Evolutionary conservation across 345 rosid species (phyloP).

Genomic region (Lepidium sativum): DNA sequence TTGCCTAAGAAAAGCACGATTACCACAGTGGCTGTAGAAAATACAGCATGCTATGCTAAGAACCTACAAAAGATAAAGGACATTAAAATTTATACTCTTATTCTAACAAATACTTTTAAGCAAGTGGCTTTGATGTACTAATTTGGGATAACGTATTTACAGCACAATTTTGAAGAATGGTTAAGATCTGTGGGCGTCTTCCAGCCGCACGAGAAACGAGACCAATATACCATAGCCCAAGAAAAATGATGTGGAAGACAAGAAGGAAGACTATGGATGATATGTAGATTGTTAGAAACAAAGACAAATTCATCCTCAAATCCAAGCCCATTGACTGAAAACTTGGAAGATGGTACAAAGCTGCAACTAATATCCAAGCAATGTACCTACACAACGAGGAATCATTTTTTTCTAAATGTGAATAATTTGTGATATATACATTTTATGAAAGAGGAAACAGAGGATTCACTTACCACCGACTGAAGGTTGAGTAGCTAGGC

Average conservation of each 20-base stretch:
- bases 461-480: slow-evolving; percentile 62
- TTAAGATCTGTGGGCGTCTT: slow-evolving; percentile 69
- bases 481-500: slow-evolving; percentile 85
- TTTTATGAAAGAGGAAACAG: background rate
- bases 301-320: slow-evolving; percentile 89
- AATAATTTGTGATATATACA: background rate
- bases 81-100: background rate
- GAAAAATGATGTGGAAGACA: slow-evolving; percentile 76
- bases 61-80: slow-evolving; percentile 41
- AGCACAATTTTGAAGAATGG: slow-evolving; percentile 81
- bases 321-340: slow-evolving; percentile 97
- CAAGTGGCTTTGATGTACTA: background rate
- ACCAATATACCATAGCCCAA: slow-evolving; percentile 80
- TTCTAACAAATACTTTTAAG: background rate
- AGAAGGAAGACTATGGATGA: slow-evolving; percentile 76
- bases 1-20: slow-evolving; percentile 57
- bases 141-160: slow-evolving; percentile 34
- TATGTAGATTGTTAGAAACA: slow-evolving; percentile 70
- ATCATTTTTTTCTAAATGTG: too few species aligned
- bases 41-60: slow-evolving; percentile 89
- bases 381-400: slow-evolving; percentile 82
- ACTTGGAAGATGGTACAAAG: slow-evolving; percentile 92
- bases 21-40: slow-evolving; percentile 91
- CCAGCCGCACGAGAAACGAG: slow-evolving; percentile 86
- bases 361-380: slow-evolving; percentile 88